A percentile compares a stretch with the other conserved stretches of the same genome.
phyloP scores from a whole-genome alignment of 2,329 filamentous ascomycete genomes.

The Beauveria pseudobassiana region DNA sequence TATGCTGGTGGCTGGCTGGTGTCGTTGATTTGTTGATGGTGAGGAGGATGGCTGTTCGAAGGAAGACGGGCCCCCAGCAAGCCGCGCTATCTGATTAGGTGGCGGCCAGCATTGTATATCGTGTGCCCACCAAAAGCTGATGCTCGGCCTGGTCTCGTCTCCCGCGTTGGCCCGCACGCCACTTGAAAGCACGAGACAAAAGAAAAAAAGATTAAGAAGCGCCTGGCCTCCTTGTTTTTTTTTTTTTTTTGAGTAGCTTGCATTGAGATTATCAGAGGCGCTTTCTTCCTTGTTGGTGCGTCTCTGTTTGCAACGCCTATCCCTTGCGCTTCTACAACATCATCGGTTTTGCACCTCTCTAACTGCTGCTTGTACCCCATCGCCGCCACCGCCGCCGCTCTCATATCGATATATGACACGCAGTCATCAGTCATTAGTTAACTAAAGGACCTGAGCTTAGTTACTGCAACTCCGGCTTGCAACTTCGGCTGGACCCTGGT shows the following conservation, averaged over 20 bases:
- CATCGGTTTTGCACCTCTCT: no score
- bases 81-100: background rate
- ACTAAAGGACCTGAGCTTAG: background rate
- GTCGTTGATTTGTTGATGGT: background rate
- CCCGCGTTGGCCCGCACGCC: slow-evolving; percentile 6
- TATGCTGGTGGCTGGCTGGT: background rate
- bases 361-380: no score
- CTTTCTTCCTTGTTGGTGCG: no score
- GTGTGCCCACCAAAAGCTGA: slow-evolving; percentile 2
- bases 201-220: background rate
- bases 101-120: background rate
- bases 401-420: no score
- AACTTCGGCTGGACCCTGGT: background rate
- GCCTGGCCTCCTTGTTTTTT: background rate
- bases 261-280: no score
- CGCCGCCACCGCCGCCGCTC: no score
- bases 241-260: no score
- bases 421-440: no score
- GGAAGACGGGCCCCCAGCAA: background rate
- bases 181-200: background rate
- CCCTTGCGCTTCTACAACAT: no score
- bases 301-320: background rate
- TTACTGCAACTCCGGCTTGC: background rate
- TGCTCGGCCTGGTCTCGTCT: background rate
- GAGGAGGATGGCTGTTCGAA: background rate